Percentiles rank a stretch among this genome's conserved stretches.
Evolutionary conservation across 768 basidiomycete genomes (phyloP).

Genomic region (Boletus subcaerulescens): DNA sequence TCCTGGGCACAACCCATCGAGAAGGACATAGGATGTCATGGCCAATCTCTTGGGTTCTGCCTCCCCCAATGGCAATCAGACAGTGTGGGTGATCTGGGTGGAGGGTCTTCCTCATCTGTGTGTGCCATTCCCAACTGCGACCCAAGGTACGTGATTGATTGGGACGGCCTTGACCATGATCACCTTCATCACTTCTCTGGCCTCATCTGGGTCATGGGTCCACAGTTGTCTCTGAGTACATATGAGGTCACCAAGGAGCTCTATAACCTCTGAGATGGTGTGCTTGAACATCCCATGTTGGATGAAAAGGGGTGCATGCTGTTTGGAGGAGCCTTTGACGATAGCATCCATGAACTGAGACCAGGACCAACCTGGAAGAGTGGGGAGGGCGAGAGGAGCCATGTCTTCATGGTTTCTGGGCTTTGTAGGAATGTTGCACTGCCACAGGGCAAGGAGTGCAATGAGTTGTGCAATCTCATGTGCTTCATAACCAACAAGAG

Average conservation of each 20-base stretch:
- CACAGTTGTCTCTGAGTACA: too few relatives aligned
- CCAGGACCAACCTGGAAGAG: too few relatives aligned
- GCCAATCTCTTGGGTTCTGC: background rate
- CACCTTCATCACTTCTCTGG: background rate
- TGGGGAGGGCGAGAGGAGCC: too few relatives aligned
- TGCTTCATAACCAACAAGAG: too few relatives aligned
- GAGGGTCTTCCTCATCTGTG: too few relatives aligned
- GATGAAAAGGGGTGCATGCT: background rate
- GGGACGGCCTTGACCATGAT: background rate
- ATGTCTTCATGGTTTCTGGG: too few relatives aligned
- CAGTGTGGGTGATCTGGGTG: background rate
- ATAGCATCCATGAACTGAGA: background rate
- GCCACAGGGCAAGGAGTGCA: too few relatives aligned
- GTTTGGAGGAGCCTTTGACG: too few relatives aligned
- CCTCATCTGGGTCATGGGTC: background rate
- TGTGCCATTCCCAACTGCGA: background rate
- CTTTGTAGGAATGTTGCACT: too few relatives aligned
- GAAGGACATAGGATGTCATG: rapidly evolving
- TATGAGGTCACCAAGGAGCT: background rate
- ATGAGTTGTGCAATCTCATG: too few relatives aligned
- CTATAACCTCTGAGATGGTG: background rate
- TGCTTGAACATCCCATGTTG: background rate
- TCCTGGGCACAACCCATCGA: background rate
- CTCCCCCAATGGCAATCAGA: background rate
- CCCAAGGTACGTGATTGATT: background rate